phyloP scores from a whole-genome alignment of 2,329 filamentous ascomycete genomes.

The Stylonectria norvegica region DNA sequence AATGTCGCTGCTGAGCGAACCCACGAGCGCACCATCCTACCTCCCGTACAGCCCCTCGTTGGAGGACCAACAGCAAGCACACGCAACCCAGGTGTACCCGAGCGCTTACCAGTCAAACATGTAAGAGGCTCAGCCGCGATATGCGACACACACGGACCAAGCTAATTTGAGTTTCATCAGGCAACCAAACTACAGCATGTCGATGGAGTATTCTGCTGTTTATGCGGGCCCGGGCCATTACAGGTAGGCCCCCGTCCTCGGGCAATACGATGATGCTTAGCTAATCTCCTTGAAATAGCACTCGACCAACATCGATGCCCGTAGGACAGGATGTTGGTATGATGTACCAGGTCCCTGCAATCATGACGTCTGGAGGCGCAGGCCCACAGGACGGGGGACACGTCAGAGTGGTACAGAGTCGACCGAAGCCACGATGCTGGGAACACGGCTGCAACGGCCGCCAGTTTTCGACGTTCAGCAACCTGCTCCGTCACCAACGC shows the following conservation, averaged over 20 bases:
- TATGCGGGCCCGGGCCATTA: conserved; percentile 36
- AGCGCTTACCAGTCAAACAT: conserved; percentile 35
- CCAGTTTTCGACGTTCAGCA: conserved; percentile 95
- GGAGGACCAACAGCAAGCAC: conserved; percentile 41
- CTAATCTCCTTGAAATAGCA: conserved; percentile 28
- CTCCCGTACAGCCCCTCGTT: conserved; percentile 42
- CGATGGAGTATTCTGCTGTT: conserved; percentile 42
- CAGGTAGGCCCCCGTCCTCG: conserved; percentile 32
- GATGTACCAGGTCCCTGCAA: conserved; percentile 42
- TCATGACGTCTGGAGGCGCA: conserved; percentile 35
- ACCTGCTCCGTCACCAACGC: conserved; percentile 84
- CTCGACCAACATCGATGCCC: conserved; percentile 38
- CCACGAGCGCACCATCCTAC: conserved; percentile 41
- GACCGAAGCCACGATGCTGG: conserved; percentile 95
- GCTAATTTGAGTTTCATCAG: conserved; percentile 29
- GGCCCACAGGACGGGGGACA: conserved; percentile 42
- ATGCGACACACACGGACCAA: conserved; percentile 25
- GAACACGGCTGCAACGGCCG: conserved; percentile 95
- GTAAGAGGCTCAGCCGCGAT: conserved; percentile 28
- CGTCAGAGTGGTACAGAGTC: conserved; percentile 68
- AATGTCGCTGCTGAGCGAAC: conserved; percentile 50
- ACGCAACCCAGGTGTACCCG: conserved; percentile 33
- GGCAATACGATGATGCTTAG: conserved; percentile 5
- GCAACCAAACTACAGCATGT: conserved; percentile 39
- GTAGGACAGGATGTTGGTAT: conserved; percentile 37